phyloP scores from a whole-genome alignment of 768 basidiomycete genomes.

The Amanita rubescens region DNA sequence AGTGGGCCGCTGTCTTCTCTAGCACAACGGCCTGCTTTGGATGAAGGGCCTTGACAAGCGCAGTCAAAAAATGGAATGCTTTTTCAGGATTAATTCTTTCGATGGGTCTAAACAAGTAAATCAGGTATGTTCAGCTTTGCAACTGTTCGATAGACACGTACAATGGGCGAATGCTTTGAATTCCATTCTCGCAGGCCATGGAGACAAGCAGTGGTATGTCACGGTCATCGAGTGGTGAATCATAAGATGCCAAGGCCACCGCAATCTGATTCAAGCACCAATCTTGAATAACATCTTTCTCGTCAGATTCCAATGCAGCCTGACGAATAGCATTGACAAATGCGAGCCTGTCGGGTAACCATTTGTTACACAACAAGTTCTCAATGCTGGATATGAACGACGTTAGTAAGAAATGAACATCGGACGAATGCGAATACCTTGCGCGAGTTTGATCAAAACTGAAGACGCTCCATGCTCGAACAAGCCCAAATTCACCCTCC shows the following conservation, averaged over 20 bases:
- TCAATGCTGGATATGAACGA: not conserved
- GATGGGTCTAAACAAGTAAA: slow-evolving; percentile 13
- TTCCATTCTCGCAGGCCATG: slow-evolving; percentile 13
- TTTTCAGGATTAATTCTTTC: slow-evolving; percentile 13
- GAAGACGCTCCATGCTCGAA: not conserved
- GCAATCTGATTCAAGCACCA: slow-evolving; percentile 17
- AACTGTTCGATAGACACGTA: slow-evolving; percentile 10
- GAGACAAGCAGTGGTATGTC: slow-evolving; percentile 20
- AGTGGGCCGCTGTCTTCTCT: slow-evolving; percentile 3
- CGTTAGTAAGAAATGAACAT: not conserved
- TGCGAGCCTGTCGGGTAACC: not conserved
- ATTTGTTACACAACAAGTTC: not conserved
- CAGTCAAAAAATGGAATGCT: not conserved
- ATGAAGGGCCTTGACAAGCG: not conserved
- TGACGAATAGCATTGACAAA: not conserved
- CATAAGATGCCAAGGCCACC: slow-evolving; percentile 16
- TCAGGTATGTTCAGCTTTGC: not conserved
- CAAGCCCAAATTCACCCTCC: slow-evolving; percentile 4
- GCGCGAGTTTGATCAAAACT: slow-evolving; percentile 14
- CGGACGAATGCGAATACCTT: not conserved
- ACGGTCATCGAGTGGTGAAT: slow-evolving; percentile 5
- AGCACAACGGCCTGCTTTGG: not conserved
- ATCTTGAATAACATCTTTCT: slow-evolving; percentile 7
- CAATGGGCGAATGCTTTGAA: slow-evolving; percentile 15
- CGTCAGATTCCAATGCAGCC: slow-evolving; percentile 3